Base-by-base conservation (phyloP, 495 filamentous ascomycete genomes). In the Podospora fimiseda region DNA sequence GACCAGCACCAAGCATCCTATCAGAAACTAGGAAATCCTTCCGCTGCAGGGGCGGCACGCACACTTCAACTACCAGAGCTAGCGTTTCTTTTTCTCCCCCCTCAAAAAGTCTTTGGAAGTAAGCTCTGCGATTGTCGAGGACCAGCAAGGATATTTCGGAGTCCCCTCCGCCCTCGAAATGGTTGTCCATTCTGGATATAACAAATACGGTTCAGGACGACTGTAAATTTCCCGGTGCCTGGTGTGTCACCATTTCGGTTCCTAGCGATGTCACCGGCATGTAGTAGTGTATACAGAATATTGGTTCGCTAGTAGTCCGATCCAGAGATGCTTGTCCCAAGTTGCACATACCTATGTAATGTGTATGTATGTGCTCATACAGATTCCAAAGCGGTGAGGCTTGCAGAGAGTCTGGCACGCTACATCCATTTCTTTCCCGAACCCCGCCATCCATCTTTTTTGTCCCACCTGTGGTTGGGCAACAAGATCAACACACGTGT, bases 401-500 rank as follows among this genome's bases (percentile, higher is more conserved):
- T 33, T 33, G 27, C 11, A 6, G 27, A 6, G 27, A 33, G 5
- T 33, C 11, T 33, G 27, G 27, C 27, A 33, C 11, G 6, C 27
- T 33, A 11, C 27, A 33, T 5, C 27, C 5, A 33, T 11, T 6
- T 6, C 11, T 5, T 33, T 33, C 27, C 27, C 44, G 22, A 21
- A 44, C 42, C 15, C 42, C 42, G 42, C 42, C 42, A 19, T 44
- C 22, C 23, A 21, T 13, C 7, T 21, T 4, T 21, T 13, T 16
- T 44, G 42, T 44, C 18, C 14, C 18, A 0, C 42, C 19, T 20
- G 42, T 44, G 42, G 42, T 44, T 21, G 42, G 42, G 42, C 42
- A 23, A 44, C 42, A 22, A 44, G 42, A 8, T 22, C 42, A 44
- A 13, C 42, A 44, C 20, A 44, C 42, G 42, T 44, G 42, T 44